phyloP scores from a whole-genome alignment of 441 rosid genomes.

The Adansonia grandidieri region DNA sequence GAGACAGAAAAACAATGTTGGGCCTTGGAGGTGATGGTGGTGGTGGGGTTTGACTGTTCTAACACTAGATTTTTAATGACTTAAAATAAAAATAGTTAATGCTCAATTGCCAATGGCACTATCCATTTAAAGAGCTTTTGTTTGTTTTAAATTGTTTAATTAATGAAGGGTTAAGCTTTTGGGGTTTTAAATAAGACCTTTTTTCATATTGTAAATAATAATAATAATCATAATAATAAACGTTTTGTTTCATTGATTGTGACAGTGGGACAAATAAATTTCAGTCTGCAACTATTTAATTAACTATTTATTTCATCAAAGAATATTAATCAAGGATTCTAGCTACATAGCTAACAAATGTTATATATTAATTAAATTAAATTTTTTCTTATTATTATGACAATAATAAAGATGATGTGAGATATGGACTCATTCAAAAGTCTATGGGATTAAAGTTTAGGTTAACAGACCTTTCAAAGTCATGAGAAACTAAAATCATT shows the following conservation, averaged over 20 bases:
- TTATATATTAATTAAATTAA: neutral
- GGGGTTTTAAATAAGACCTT: neutral
- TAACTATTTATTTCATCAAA: no score
- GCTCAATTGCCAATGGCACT: neutral
- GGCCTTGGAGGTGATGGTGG: neutral
- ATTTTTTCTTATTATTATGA: neutral
- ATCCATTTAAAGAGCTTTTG: neutral
- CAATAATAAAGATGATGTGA: neutral
- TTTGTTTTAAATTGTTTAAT: neutral
- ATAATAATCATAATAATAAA: no score
- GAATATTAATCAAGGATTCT: neutral
- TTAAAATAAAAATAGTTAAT: no score
- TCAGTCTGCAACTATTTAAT: neutral
- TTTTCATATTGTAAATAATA: neutral
- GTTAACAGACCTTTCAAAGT: neutral
- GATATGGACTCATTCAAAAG: neutral
- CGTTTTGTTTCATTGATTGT: neutral
- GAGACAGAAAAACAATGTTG: neutral
- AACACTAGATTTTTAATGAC: neutral
- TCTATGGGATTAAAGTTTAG: neutral
- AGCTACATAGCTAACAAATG: slow-evolving; percentile 7
- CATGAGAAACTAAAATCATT: neutral
- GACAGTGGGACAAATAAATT: neutral
- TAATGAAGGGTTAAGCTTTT: neutral
- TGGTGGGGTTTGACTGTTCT: neutral